A percentile compares a stretch with the other conserved stretches of the same genome.
Conservation (phyloP, 805 yeast species). For the Candida orba region DNA sequence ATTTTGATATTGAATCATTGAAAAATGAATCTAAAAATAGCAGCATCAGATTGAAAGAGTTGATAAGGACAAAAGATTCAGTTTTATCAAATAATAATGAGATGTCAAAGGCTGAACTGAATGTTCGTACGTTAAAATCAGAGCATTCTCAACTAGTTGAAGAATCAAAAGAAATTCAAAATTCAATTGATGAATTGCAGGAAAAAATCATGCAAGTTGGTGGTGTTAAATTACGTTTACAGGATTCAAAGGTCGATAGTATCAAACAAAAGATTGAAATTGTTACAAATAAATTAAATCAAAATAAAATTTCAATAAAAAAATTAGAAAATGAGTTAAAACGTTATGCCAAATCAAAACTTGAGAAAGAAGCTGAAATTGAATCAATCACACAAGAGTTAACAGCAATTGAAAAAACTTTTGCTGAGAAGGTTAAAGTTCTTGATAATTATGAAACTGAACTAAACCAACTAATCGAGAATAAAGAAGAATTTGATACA, state of each 20-base stretch:
- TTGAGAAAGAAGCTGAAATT: constrained; percentile 42
- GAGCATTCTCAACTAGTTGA: constrained; percentile 41
- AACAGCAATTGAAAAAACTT: constrained; percentile 24
- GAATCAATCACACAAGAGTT: constrained; percentile 28
- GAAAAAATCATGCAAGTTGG: constrained; percentile 85
- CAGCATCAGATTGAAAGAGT: constrained; percentile 34
- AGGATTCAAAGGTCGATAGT: constrained; percentile 76
- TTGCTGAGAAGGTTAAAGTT: constrained; percentile 20
- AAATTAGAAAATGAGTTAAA: constrained; percentile 60
- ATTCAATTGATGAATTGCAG: constrained; percentile 53
- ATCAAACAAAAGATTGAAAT: constrained; percentile 59
- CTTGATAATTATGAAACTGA: constrained; percentile 29
- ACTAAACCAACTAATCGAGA: constrained; percentile 23
- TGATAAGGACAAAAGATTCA: constrained; percentile 19
- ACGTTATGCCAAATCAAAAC: constrained; percentile 39
- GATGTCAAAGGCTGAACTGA: constrained; percentile 29
- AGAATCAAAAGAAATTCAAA: constrained; percentile 49
- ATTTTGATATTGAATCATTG: constrained; percentile 59
- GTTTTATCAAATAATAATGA: constrained; percentile 27
- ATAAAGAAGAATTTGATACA: constrained; percentile 33
- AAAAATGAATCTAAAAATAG: constrained; percentile 45
- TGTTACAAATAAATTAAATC: constrained; percentile 46
- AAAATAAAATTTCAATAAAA: constrained; percentile 46
- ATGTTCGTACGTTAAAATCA: constrained; percentile 27
- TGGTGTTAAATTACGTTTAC: constrained; percentile 75